Evolutionary conservation across 768 basidiomycete genomes (phyloP).

Genomic region (Udeniomyces megalosporus): DNA sequence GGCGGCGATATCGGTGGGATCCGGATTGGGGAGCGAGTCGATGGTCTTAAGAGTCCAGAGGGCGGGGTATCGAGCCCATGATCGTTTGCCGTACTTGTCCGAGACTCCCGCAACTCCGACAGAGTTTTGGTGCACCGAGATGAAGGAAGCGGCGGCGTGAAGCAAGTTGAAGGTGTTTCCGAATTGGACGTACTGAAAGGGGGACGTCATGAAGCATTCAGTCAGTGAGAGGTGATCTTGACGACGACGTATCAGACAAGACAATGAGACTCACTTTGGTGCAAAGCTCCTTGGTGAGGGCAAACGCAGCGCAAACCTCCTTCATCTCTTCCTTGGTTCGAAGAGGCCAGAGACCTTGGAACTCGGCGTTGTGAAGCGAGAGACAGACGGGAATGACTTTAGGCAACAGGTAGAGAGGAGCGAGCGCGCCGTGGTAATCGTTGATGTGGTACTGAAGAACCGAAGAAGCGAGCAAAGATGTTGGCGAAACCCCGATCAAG

Average conservation of each 20-base stretch:
- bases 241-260: too few relatives aligned
- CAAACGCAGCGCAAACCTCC: conserved; percentile 94
- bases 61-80: conserved; percentile 91
- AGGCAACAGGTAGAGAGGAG: conserved; percentile 75
- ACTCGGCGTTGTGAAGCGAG: conserved; percentile 91
- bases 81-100: conserved; percentile 93
- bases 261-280: conserved; percentile 39
- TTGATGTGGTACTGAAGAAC: conserved; percentile 15
- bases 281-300: conserved; percentile 89
- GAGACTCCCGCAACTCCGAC: conserved; percentile 91
- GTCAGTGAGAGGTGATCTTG: neutral
- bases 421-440: conserved; percentile 81
- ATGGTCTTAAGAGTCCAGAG: conserved; percentile 92
- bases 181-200: conserved; percentile 63
- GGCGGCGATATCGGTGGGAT: conserved; percentile 86
- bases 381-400: conserved; percentile 79
- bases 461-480: neutral
- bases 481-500: neutral
- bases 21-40: conserved; percentile 69
- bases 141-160: conserved; percentile 82
- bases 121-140: conserved; percentile 82
- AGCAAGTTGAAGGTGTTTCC: conserved; percentile 94
- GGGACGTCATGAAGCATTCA: neutral
- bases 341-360: conserved; percentile 87
- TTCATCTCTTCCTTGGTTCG: conserved; percentile 97